Base-by-base conservation (phyloP, 129 eudicot genomes). In the Artemisia tridentata region DNA sequence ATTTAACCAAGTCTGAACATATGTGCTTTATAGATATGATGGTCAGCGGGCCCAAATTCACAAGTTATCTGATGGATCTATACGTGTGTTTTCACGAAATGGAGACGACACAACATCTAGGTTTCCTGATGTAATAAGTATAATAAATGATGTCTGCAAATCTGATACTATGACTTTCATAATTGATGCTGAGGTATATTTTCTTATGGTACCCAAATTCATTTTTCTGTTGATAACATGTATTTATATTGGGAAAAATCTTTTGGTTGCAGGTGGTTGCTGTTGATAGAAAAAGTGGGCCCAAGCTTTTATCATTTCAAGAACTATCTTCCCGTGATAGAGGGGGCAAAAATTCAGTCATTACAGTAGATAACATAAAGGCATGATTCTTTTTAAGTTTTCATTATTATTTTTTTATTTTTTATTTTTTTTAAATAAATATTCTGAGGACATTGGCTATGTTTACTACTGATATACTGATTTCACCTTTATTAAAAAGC, bases 41-140 rank as follows among this genome's bases (percentile, higher is more conserved):
- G 99, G 99, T 50, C 99, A 93, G 74, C 87, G 97, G 71, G 97
- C 99, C 64, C 99, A 93, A 79, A 86, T 93, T 75, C 99, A 93
- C 81, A 80, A 83, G 75, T 68, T 90, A 50, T 71, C 62, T 50
- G 95, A 90, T 82, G 99, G 99, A 73, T 85, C 93, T 65, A 71
- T 93, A 49, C 93, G 82, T 14, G 82, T 93, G 65, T 93, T 90
- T 80, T 93, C 97, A 62, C 85, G 99, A 69, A 93, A 93, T 38
- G 97, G 99, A 64, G 99, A 90, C 62, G 96, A 93, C 75, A 80
- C 97, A 50, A 90, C 99, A 17, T 76, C 88, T 29, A 90, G 88
- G 79, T 90, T 89, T 76, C 97, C 99, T 16, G 99, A 93, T 85
- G 43, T 93, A 64, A 80, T 85, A 43, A 81, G 79, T 49, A 87